These are phyloP conservation scores for Pleurozium schreberi DNA, from an alignment of 225 moss, liverwort and hornwort genomes.

Conservation along the genomic window DNA sequence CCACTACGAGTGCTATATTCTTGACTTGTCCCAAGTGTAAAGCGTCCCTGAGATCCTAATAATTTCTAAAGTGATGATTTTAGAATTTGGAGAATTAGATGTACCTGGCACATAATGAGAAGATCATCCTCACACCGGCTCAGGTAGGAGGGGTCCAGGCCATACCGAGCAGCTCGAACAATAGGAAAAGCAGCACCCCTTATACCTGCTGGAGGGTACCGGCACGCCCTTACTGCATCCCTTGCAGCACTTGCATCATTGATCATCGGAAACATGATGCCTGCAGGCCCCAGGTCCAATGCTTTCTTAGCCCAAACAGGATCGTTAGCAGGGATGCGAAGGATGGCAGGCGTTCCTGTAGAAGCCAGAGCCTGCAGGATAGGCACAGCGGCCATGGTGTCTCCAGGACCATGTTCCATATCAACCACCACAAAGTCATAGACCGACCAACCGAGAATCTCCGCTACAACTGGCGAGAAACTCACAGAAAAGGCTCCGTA, in stretches of 20 bases:
- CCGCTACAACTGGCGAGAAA: constrained; percentile 61
- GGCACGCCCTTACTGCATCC: constrained; percentile 49
- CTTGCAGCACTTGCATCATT: constrained; percentile 44
- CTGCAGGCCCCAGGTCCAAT: constrained; percentile 64
- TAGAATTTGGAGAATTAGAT: background rate
- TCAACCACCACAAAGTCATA: constrained; percentile 74
- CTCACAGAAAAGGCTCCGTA: constrained; percentile 61
- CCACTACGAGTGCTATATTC: no score
- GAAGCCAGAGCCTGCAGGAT: constrained; percentile 55
- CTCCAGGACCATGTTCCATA: constrained; percentile 62
- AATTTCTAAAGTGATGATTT: background rate
- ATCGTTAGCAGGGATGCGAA: constrained; percentile 55
- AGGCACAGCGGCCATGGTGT: constrained; percentile 44
- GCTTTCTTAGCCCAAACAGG: constrained; percentile 65
- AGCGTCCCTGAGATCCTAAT: background rate
- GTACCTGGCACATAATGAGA: constrained; percentile 71
- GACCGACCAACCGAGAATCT: constrained; percentile 68
- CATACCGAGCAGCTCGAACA: constrained; percentile 66
- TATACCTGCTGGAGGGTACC: constrained; percentile 57
- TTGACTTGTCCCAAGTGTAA: background rate
- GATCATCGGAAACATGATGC: constrained; percentile 76
- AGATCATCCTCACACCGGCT: constrained; percentile 60
- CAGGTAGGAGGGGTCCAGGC: constrained; percentile 43
- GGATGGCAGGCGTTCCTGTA: constrained; percentile 59
- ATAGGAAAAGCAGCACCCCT: constrained; percentile 53